These are phyloP conservation scores for Leccinellum rugosiceps DNA, from an alignment of 768 basidiomycete species.

Conservation along the genomic window DNA sequence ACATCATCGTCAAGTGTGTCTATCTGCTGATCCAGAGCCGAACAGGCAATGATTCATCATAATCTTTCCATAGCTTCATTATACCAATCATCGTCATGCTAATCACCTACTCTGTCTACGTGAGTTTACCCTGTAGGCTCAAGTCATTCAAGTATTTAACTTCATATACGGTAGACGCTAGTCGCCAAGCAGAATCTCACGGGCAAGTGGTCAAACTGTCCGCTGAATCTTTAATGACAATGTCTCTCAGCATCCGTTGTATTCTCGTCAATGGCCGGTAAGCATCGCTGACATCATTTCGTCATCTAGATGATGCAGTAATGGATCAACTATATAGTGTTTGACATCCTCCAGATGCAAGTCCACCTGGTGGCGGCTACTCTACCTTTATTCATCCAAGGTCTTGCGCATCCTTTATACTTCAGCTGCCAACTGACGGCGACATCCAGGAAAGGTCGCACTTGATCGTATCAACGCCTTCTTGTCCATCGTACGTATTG, in stretches of 20 bases:
- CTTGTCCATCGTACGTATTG: neutral
- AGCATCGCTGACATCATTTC: neutral
- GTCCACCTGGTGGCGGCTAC: neutral
- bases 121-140: slow-evolving; percentile 28
- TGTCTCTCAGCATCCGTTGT: slow-evolving; percentile 7
- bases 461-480: slow-evolving; percentile 10
- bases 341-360: slow-evolving; percentile 1
- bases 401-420: slow-evolving; percentile 24
- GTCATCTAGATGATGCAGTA: neutral
- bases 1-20: slow-evolving; percentile 17
- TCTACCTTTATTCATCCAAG: slow-evolving; percentile 6
- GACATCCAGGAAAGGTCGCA: slow-evolving; percentile 14
- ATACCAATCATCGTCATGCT: slow-evolving; percentile 65
- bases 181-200: slow-evolving; percentile 5
- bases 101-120: slow-evolving; percentile 57
- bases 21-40: slow-evolving; percentile 1
- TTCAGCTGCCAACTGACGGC: neutral
- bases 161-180: neutral
- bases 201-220: slow-evolving; percentile 1
- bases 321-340: neutral
- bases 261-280: slow-evolving; percentile 8
- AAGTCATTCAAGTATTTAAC: neutral
- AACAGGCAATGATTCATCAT: neutral
- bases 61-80: slow-evolving; percentile 39
- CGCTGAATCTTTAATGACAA: neutral